Conservation (phyloP, 2,329 filamentous ascomycete species). For the Neofusicoccum laricinum region DNA sequence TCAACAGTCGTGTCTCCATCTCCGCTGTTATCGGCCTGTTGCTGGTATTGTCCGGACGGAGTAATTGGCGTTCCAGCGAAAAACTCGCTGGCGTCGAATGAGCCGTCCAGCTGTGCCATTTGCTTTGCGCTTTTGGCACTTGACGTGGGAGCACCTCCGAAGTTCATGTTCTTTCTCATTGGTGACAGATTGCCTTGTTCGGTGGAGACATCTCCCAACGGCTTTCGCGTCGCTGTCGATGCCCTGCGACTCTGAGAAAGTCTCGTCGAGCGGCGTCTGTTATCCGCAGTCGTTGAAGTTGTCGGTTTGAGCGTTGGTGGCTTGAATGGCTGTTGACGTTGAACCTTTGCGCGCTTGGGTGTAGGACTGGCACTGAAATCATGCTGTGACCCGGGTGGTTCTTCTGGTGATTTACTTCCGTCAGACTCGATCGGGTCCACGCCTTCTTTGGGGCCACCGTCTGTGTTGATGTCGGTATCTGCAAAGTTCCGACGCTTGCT, state of each 20-base stretch:
- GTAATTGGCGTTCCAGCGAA: conserved; percentile 38
- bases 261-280: conserved; percentile 3
- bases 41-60: not conserved
- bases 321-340: conserved; percentile 28
- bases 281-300: not conserved
- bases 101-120: conserved; percentile 25
- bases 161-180: conserved; percentile 17
- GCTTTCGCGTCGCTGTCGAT: conserved; percentile 23
- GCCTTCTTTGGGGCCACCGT: not conserved
- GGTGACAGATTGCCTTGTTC: conserved; percentile 17
- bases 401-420: not conserved
- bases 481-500: not conserved
- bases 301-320: conserved; percentile 22
- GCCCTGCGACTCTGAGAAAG: conserved; percentile 18
- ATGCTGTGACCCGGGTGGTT: not conserved
- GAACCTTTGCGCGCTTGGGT: conserved; percentile 42
- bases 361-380: conserved; percentile 23
- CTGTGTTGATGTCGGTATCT: not conserved
- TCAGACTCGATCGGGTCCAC: not conserved
- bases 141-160: not conserved
- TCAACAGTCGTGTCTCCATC: not conserved
- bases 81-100: conserved; percentile 40
- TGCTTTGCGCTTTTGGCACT: not conserved
- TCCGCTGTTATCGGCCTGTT: not conserved
- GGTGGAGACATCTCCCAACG: conserved; percentile 29